These are phyloP conservation scores for Hypoxylon sp. DNA, from an alignment of 2,329 filamentous ascomycete species.

Conservation along the genomic window DNA sequence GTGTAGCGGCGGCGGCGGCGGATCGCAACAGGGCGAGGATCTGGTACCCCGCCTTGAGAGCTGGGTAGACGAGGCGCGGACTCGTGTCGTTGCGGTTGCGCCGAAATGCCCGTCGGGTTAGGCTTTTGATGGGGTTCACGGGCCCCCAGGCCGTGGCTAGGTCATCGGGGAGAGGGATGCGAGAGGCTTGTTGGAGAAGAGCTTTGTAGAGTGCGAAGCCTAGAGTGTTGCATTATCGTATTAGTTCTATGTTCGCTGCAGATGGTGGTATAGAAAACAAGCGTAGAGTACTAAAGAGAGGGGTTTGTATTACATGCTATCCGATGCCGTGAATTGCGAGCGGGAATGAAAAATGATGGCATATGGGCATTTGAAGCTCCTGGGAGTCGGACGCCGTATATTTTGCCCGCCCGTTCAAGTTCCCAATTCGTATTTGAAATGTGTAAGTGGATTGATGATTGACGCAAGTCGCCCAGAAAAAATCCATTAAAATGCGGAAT, in stretches of 20 bases:
- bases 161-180: constrained; percentile 61
- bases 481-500: constrained; percentile 26
- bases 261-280: neutral
- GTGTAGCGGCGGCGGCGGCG: constrained; percentile 16
- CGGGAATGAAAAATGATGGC: constrained; percentile 53
- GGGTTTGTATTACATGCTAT: constrained; percentile 52
- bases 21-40: constrained; percentile 38
- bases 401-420: constrained; percentile 1
- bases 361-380: constrained; percentile 23
- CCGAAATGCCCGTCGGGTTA: constrained; percentile 70
- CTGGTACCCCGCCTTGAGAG: constrained; percentile 72
- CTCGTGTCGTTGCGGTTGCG: constrained; percentile 67
- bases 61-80: constrained; percentile 65
- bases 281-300: no score
- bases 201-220: constrained; percentile 77
- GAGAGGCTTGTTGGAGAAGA: constrained; percentile 66
- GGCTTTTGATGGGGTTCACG: constrained; percentile 60
- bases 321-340: constrained; percentile 62
- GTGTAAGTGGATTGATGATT: neutral
- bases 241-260: neutral
- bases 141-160: constrained; percentile 45
- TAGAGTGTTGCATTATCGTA: constrained; percentile 42
- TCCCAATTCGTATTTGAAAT: no score
- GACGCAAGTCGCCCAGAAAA: neutral
- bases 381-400: constrained; percentile 5